Conservation (phyloP, 2,329 filamentous ascomycete genomes). For the Trichoderma koningii region DNA sequence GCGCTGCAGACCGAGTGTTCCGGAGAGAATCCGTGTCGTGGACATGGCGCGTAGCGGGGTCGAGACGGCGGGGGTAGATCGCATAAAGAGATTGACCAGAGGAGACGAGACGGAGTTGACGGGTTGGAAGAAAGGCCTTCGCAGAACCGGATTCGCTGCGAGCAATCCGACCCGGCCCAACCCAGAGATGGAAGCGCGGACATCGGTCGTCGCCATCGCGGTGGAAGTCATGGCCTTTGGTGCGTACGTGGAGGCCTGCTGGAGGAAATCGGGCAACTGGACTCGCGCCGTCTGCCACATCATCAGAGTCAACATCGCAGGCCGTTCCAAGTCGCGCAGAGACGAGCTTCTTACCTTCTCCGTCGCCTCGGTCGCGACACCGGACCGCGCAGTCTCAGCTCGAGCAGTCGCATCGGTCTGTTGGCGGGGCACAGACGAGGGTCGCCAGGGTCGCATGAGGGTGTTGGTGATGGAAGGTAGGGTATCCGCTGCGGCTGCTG, state of each 20-base stretch:
- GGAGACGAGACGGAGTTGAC: slow-evolving; percentile 29
- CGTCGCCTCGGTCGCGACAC: slow-evolving; percentile 21
- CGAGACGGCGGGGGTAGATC: slow-evolving; percentile 31
- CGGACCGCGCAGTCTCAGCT: slow-evolving; percentile 25
- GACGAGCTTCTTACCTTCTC: slow-evolving; percentile 2
- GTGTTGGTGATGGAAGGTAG: slow-evolving; percentile 51
- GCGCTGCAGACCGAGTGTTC: slow-evolving; percentile 19
- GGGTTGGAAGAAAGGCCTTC: slow-evolving; percentile 35
- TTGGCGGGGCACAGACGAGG: slow-evolving; percentile 27
- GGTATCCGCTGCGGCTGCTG: slow-evolving; percentile 47
- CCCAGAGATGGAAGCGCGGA: slow-evolving; percentile 31
- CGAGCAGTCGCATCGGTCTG: slow-evolving; percentile 26
- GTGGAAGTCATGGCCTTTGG: background rate
- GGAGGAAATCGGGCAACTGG: slow-evolving; percentile 37
- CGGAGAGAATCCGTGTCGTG: slow-evolving; percentile 23
- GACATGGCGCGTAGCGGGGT: slow-evolving; percentile 31
- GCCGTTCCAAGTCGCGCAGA: background rate
- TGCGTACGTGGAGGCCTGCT: slow-evolving; percentile 27
- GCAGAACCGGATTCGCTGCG: slow-evolving; percentile 36
- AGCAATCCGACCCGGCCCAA: slow-evolving; percentile 38
- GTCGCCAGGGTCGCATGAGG: slow-evolving; percentile 42
- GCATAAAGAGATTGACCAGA: slow-evolving; percentile 35
- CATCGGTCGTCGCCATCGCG: slow-evolving; percentile 6
- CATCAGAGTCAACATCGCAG: slow-evolving; percentile 26
- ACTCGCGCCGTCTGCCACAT: slow-evolving; percentile 28